Percentiles rank a stretch among this genome's conserved stretches.
Conservation (phyloP, 306 rosid species). For the Pterocarpus santalinus region DNA sequence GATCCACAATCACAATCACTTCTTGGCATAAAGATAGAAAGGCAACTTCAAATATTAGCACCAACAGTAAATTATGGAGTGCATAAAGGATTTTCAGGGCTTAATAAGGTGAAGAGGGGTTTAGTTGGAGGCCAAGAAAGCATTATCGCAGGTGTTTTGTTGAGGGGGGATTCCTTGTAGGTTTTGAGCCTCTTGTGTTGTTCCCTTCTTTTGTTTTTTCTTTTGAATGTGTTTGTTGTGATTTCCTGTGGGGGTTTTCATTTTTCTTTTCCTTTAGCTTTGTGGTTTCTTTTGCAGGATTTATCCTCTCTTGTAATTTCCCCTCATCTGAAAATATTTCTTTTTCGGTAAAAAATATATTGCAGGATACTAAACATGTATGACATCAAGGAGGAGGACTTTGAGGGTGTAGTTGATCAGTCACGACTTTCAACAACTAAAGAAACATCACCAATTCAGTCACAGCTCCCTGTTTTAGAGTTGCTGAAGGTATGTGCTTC, state of each 20-base stretch:
- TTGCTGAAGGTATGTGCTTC: constrained; percentile 79
- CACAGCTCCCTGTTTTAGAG: constrained; percentile 87
- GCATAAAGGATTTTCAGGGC: not conserved
- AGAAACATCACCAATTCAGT: constrained; percentile 77
- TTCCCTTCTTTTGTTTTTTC: not conserved
- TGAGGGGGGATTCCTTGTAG: not conserved
- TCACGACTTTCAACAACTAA: constrained; percentile 71
- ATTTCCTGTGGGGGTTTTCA: not conserved
- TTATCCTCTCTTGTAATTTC: not conserved
- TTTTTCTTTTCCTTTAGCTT: not conserved
- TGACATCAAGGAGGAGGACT: constrained; percentile 84
- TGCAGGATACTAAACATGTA: constrained; percentile 88
- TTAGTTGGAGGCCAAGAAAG: not conserved
- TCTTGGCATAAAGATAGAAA: not conserved
- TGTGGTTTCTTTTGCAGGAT: not conserved
- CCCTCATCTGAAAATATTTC: not conserved
- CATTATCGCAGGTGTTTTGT: not conserved
- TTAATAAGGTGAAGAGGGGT: not conserved
- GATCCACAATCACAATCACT: not conserved
- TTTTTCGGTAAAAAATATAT: not conserved
- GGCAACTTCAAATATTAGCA: not conserved
- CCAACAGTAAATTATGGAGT: constrained; percentile 9
- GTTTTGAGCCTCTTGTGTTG: not conserved
- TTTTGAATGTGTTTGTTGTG: not conserved
- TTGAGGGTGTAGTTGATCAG: constrained; percentile 69